Conservation (phyloP, 2,329 filamentous ascomycete genomes). For the Coleophoma crateriformis region DNA sequence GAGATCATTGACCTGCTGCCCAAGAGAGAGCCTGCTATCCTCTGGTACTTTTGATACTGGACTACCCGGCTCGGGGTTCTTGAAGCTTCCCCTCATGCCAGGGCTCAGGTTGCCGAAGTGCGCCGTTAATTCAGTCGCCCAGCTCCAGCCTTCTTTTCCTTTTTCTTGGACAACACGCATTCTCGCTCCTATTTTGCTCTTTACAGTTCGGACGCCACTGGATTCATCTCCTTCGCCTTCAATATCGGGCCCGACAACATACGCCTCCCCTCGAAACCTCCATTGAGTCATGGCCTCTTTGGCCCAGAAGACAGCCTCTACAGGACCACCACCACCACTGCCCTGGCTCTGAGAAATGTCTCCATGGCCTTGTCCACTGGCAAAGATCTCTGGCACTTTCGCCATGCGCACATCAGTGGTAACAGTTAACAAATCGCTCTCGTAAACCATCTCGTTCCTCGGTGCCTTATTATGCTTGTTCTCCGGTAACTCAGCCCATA, state of each 20-base stretch:
- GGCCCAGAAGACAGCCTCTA: constrained; percentile 85
- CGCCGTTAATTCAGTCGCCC: constrained; percentile 71
- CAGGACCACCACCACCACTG: constrained; percentile 58
- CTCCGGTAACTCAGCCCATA: constrained; percentile 69
- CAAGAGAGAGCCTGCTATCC: constrained; percentile 37
- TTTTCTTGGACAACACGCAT: constrained; percentile 50
- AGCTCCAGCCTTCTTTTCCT: constrained; percentile 50
- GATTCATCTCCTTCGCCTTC: constrained; percentile 41
- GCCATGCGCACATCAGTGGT: constrained; percentile 87
- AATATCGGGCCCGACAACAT: constrained; percentile 67
- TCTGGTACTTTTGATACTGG: constrained; percentile 46
- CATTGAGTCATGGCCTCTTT: constrained; percentile 70
- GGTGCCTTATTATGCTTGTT: constrained; percentile 70
- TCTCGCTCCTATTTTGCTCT: constrained; percentile 51
- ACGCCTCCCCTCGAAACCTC: constrained; percentile 74
- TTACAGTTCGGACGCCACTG: constrained; percentile 50
- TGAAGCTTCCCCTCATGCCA: constrained; percentile 71
- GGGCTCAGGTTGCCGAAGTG: constrained; percentile 90
- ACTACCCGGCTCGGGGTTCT: constrained; percentile 63
- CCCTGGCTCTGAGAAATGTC: constrained; percentile 37
- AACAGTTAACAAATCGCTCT: constrained; percentile 74
- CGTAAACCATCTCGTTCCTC: constrained; percentile 64
- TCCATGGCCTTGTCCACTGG: constrained; percentile 39
- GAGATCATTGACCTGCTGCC: constrained; percentile 55
- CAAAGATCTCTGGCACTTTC: constrained; percentile 70